Evolutionary conservation across 129 eudicot genomes (phyloP).

Genomic region (Chrysanthemum lavandulifolium): DNA sequence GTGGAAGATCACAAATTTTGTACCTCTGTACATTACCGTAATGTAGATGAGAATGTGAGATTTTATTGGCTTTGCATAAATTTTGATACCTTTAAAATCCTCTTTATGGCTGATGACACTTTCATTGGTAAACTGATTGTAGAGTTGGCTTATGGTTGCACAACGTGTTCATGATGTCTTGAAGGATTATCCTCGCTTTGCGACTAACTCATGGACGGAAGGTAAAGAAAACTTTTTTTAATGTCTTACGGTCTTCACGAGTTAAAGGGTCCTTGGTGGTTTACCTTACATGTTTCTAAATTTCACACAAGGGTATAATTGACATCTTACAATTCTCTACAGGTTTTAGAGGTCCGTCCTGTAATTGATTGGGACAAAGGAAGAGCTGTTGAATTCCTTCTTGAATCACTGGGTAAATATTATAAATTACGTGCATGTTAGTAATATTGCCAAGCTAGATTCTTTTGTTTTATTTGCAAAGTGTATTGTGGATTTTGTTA

Average conservation of each 20-base stretch:
- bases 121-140: constrained; percentile 16
- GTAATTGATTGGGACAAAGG: constrained; percentile 94
- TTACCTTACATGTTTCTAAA: not conserved
- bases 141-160: constrained; percentile 86
- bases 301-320: not conserved
- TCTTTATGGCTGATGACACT: constrained; percentile 18
- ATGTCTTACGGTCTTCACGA: not conserved
- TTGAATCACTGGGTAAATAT: constrained; percentile 73
- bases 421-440: not conserved
- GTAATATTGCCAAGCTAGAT: not conserved
- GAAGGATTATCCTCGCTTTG: constrained; percentile 67
- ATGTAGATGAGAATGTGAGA: constrained; percentile 86
- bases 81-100: not conserved
- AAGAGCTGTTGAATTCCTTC: constrained; percentile 92
- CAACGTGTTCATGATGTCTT: constrained; percentile 79
- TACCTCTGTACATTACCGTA: constrained; percentile 96
- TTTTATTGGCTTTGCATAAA: not conserved
- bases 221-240: constrained; percentile 32
- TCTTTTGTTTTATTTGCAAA: not conserved
- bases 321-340: constrained; percentile 9
- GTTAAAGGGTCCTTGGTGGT: not conserved
- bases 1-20: constrained; percentile 96
- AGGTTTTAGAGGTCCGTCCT: constrained; percentile 99
- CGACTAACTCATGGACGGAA: constrained; percentile 91
- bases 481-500: constrained; percentile 6